These are phyloP conservation scores for Jackrogersella multiformis DNA, from an alignment of 495 filamentous ascomycete species.

Conservation along the genomic window DNA sequence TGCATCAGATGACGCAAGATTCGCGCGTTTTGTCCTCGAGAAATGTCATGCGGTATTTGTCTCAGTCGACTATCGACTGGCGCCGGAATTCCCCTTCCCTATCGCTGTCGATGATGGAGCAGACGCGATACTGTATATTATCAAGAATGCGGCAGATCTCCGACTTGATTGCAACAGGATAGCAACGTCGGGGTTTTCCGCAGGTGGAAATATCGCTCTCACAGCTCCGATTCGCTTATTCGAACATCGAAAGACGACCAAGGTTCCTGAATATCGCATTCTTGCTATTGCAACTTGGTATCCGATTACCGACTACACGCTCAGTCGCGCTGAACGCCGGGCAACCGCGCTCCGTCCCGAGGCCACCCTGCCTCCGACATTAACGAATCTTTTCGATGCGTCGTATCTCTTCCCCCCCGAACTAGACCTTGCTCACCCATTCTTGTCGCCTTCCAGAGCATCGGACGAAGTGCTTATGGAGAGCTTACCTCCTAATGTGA, in stretches of 20 bases:
- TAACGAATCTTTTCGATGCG: conserved; percentile 88
- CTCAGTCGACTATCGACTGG: conserved; percentile 78
- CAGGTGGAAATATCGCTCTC: conserved; percentile 86
- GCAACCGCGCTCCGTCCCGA: conserved; percentile 68
- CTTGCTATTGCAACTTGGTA: conserved; percentile 75
- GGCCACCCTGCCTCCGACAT: conserved; percentile 74
- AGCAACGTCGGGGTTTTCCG: conserved; percentile 84
- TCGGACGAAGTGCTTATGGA: conserved; percentile 50
- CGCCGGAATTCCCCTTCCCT: conserved; percentile 81
- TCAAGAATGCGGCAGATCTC: conserved; percentile 63
- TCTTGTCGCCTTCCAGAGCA: conserved; percentile 52
- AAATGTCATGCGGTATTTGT: conserved; percentile 69
- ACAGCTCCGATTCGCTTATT: conserved; percentile 77
- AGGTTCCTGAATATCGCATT: conserved; percentile 47
- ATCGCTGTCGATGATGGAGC: conserved; percentile 79
- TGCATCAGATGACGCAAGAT: conserved; percentile 76
- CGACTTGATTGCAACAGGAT: conserved; percentile 59
- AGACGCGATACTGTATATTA: conserved; percentile 73
- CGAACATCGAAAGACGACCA: conserved; percentile 35
- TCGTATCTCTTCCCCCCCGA: conserved; percentile 72
- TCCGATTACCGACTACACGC: conserved; percentile 83
- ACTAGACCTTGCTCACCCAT: conserved; percentile 47
- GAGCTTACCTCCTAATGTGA: conserved; percentile 60
- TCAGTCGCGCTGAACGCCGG: conserved; percentile 76
- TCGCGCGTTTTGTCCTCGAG: conserved; percentile 62